Conservation (phyloP, 495 filamentous ascomycete species). For the Collariella sp. region DNA sequence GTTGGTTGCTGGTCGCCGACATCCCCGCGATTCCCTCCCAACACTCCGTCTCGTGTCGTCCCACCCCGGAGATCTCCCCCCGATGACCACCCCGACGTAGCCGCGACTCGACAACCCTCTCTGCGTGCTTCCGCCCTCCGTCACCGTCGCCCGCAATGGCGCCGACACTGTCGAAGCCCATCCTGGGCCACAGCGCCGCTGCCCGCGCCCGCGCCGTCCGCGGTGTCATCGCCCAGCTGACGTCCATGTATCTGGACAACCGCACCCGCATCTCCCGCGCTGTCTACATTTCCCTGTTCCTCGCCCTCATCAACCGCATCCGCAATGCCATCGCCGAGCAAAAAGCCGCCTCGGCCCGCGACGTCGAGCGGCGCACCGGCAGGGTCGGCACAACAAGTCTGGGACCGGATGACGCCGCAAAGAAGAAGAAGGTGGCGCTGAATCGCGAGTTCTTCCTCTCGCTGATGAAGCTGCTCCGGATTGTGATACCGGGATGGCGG, state of each 20-base stretch:
- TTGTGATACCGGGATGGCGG: constrained; percentile 81
- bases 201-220: constrained; percentile 64
- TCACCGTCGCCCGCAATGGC: constrained; percentile 37
- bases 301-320: constrained; percentile 80
- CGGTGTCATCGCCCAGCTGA: constrained; percentile 62
- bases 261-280: constrained; percentile 84
- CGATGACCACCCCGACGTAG: neutral
- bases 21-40: neutral
- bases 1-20: neutral
- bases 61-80: constrained; percentile 1
- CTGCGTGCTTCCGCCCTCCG: neutral
- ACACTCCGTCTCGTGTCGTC: no score
- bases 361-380: constrained; percentile 52
- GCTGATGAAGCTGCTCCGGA: constrained; percentile 66
- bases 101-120: neutral
- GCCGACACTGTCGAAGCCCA: constrained; percentile 75
- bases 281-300: constrained; percentile 84
- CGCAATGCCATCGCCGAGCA: constrained; percentile 89
- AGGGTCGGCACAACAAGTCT: constrained; percentile 46
- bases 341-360: constrained; percentile 72
- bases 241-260: constrained; percentile 68
- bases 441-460: constrained; percentile 93
- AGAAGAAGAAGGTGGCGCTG: constrained; percentile 79
- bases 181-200: constrained; percentile 21
- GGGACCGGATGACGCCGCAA: constrained; percentile 31